Conservation (phyloP, 495 filamentous ascomycete genomes). For the Penicillium riverlandense region DNA sequence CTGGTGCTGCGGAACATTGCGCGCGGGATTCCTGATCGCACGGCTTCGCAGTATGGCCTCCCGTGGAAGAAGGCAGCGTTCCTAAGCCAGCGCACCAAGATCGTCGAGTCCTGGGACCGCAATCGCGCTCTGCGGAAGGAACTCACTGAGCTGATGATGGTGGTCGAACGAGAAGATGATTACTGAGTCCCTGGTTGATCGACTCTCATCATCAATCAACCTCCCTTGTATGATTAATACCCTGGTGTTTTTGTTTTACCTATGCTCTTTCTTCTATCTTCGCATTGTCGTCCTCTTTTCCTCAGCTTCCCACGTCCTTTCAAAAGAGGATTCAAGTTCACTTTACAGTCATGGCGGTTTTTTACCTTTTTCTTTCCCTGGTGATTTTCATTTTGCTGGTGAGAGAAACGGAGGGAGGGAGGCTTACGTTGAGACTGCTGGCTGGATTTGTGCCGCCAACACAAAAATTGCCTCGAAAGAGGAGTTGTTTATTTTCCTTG, state of each 20-base stretch:
- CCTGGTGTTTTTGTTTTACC: conserved; percentile 4
- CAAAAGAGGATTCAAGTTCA: too few species aligned
- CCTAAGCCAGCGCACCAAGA: conserved; percentile 32
- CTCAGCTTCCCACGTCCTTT: too few species aligned
- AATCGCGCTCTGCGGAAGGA: conserved; percentile 38
- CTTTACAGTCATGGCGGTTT: too few species aligned
- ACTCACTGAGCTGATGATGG: conserved; percentile 39
- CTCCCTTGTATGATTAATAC: conserved; percentile 19
- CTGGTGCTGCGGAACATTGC: conserved; percentile 87
- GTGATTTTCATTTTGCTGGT: too few species aligned
- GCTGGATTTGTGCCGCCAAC: too few species aligned
- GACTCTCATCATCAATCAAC: conserved; percentile 6
- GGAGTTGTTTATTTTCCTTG: too few species aligned
- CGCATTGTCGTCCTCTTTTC: too few species aligned
- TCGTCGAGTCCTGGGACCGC: conserved; percentile 37
- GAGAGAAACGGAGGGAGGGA: too few species aligned
- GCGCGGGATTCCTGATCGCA: conserved; percentile 52
- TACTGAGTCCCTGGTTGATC: conserved; percentile 16
- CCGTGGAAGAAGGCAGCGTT: conserved; percentile 39
- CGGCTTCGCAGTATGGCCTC: conserved; percentile 24
- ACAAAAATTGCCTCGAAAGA: too few species aligned
- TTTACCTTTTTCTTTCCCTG: too few species aligned
- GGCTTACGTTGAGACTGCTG: too few species aligned
- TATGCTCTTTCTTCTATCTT: too few species aligned
- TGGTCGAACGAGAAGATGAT: conserved; percentile 36